Conservation (phyloP, 208 protist species). For the Trichomonas vaginalis region DNA sequence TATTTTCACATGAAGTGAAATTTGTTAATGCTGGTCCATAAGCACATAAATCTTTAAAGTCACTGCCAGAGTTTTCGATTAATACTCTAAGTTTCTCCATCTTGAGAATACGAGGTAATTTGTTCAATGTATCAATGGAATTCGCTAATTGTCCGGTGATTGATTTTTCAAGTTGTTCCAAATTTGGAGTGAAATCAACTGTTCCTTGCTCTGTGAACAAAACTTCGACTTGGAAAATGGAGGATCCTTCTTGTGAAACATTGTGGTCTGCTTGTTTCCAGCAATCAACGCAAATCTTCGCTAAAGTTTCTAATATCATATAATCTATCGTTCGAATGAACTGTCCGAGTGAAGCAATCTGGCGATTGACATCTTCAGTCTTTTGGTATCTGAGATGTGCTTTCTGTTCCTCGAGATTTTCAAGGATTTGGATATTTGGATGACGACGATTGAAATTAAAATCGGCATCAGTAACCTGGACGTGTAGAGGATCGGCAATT, state of each 20-base stretch:
- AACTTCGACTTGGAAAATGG: background rate
- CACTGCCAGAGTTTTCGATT: background rate
- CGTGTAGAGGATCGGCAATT: background rate
- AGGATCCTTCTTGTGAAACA: background rate
- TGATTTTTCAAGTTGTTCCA: background rate
- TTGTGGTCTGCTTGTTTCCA: background rate
- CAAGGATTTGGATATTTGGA: background rate
- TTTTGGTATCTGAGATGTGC: background rate
- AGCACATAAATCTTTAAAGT: background rate
- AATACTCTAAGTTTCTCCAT: background rate
- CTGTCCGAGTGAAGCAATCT: background rate
- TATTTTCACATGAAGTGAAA: background rate
- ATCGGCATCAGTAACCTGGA: background rate
- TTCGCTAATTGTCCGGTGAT: background rate
- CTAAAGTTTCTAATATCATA: background rate
- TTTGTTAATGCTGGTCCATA: background rate
- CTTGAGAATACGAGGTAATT: background rate
- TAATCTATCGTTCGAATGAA: slow-evolving; percentile 10
- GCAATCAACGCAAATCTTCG: background rate
- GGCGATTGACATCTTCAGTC: background rate
- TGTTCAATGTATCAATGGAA: background rate
- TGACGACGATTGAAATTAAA: background rate
- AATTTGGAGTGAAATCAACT: background rate
- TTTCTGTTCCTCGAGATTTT: background rate
- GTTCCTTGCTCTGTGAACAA: background rate